Evolutionary conservation across 805 yeast genomes (phyloP), one percentile per base, ranked within the genome.

Genomic region (Kuraishia floccosa): DNA sequence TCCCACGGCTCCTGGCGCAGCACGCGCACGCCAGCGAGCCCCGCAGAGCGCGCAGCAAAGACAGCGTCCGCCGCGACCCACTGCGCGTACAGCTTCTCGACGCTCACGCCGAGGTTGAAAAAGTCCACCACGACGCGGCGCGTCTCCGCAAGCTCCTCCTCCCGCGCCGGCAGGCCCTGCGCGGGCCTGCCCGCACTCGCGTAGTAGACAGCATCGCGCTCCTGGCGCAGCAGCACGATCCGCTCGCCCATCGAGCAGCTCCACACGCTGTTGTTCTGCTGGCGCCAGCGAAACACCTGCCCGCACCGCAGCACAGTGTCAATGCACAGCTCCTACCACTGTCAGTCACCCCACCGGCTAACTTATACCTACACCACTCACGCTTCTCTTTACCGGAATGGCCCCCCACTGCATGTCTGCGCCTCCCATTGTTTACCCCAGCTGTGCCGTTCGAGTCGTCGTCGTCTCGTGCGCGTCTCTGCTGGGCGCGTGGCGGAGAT

Each of bases 1-100:
- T 91, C 98, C 97, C 97, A 91, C 0, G 98, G 97, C 40, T 89
- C 96, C 51, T 91, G 97, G 23, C 87, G 65, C 17, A 91, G 63
- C 39, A 89, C 84, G 19, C 98, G 58, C 13, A 89, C 75, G 0
- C 96, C 97, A 4, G 60, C 60, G 33, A 73, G 72, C 19, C 44
- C 46, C 24, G 50, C 39, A 4, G 56, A 32, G 32, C 38, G 49
- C 30, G 50, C 53, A 28, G 49, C 49, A 43, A 75, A 78, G 14
- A 58, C 52, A 13, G 58, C 30, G 47, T 85, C 93, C 13, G 54
- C 63, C 1, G 39, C 34, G 3, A 63, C 40, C 96, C 97, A 87
- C 13, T 66, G 59, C 2, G 44, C 35, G 46, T 80, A 79, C 8
- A 87, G 58, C 0, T 58, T 52, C 2, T 45, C 48, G 18, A 86